Evolutionary conservation across 805 yeast genomes (phyloP).

Genomic region (Monosporozyma aquatica): DNA sequence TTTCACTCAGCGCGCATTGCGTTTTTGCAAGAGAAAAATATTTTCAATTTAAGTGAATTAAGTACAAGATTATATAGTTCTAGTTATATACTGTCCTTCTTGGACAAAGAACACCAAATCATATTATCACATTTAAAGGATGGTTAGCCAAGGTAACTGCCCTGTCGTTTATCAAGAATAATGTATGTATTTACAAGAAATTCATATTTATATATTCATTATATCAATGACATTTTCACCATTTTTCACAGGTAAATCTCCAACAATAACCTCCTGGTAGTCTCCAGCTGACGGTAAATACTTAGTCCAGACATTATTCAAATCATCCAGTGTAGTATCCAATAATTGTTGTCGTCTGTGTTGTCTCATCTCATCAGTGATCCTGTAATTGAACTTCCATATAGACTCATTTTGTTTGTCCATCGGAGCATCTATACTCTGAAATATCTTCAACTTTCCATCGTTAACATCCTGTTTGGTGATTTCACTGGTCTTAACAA

Average conservation of each 20-base stretch:
- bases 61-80: no score
- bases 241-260: neutral
- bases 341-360: conserved; percentile 65
- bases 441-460: conserved; percentile 87
- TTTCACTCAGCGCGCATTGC: no score
- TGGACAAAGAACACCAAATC: no score
- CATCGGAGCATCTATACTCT: conserved; percentile 81
- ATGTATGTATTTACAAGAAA: neutral
- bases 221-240: neutral
- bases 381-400: conserved; percentile 52
- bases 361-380: conserved; percentile 74
- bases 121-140: no score
- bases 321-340: conserved; percentile 53
- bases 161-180: no score
- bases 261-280: neutral
- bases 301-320: conserved; percentile 55
- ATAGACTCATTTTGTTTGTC: conserved; percentile 75
- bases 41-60: no score
- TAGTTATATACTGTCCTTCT: no score
- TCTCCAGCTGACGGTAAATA: conserved; percentile 31
- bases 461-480: conserved; percentile 58
- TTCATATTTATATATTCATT: neutral
- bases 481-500: conserved; percentile 46
- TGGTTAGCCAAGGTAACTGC: no score
- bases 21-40: no score